phyloP scores from a whole-genome alignment of 768 basidiomycete genomes.

The Mycena kentingensis region DNA sequence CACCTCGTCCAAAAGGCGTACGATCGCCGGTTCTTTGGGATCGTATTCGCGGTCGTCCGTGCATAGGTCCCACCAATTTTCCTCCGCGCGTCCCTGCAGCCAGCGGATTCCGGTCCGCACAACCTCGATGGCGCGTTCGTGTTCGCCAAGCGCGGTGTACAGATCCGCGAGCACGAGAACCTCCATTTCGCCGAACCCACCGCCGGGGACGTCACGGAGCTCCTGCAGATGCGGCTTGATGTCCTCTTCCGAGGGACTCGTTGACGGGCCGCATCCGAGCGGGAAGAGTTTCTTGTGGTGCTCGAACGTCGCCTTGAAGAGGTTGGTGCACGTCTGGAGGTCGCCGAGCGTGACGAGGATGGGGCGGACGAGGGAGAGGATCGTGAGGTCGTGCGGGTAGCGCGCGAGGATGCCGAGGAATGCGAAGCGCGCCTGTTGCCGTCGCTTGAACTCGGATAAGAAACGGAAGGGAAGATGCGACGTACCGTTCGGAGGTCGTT shows the following conservation, averaged over 20 bases:
- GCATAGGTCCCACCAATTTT: slow-evolving; percentile 77
- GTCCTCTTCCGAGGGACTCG: not conserved
- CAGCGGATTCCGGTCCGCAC: slow-evolving; percentile 82
- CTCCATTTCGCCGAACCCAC: slow-evolving; percentile 65
- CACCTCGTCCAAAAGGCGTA: slow-evolving; percentile 37
- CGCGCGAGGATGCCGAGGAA: slow-evolving; percentile 73
- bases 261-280: slow-evolving; percentile 31
- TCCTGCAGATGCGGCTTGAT: not conserved
- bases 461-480: not conserved
- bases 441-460: not conserved
- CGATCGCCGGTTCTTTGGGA: slow-evolving; percentile 33
- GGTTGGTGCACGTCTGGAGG: slow-evolving; percentile 58
- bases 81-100: slow-evolving; percentile 81
- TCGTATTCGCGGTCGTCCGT: slow-evolving; percentile 93
- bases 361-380: slow-evolving; percentile 76
- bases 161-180: slow-evolving; percentile 86
- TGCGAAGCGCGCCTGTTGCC: slow-evolving; percentile 55
- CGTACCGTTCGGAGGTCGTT: slow-evolving; percentile 69
- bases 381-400: slow-evolving; percentile 76
- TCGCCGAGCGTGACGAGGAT: slow-evolving; percentile 77
- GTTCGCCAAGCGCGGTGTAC: slow-evolving; percentile 68
- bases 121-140: slow-evolving; percentile 65
- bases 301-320: slow-evolving; percentile 76
- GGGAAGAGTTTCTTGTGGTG: slow-evolving; percentile 60
- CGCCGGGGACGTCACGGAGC: slow-evolving; percentile 38